Evolutionary conservation across 768 basidiomycete genomes (phyloP), one percentile per base, ranked within the genome.

Genomic region (Tricholomella constricta): DNA sequence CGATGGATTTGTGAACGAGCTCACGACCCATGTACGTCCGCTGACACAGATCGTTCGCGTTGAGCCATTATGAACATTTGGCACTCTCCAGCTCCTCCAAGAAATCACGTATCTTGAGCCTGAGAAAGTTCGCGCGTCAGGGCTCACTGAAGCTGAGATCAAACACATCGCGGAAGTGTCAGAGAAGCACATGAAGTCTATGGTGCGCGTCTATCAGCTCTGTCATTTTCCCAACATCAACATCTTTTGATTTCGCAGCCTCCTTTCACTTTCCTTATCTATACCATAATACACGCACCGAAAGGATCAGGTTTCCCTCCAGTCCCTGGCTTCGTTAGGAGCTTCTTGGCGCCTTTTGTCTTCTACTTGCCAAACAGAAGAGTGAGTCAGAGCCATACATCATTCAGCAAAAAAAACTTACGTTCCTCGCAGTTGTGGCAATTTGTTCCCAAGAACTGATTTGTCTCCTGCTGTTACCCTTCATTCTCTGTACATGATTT

Each of bases 81-180:
- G 27, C 26, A n/a, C n/a, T n/a, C n/a, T n/a, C 4, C 26, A 62
- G 61, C 50, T 62, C 27, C 19, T 50, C 12, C 55, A 60, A 48
- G 61, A 62, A 46, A 57, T 62, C 19, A 26, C 29, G 2, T 60
- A 62, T 36, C 58, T 62, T n/a, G 58, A 59, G 12, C 61, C 58
- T 2, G 49, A 43, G 20, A 48, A 48, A 45, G 20, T 60, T 38
- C 55, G 61, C 34, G 61, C 58, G 8, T 60, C 61, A 7, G 61
- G 58, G n/a, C 29, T 60, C 11, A 60, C 55, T 25, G 51, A 57
- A 54, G 56, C 27, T 8, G 55, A 62, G 50, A 53, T 60, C 6
- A 54, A 57, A 25, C 52, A 57, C 41, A 57, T 59, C 15, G 51
- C 58, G 3, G 52, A 17, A 20, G 52, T 59, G 32, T 56, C 58